Evolutionary conservation across 2,329 filamentous ascomycete species (phyloP).

Genomic region (Colletotrichum sp.): DNA sequence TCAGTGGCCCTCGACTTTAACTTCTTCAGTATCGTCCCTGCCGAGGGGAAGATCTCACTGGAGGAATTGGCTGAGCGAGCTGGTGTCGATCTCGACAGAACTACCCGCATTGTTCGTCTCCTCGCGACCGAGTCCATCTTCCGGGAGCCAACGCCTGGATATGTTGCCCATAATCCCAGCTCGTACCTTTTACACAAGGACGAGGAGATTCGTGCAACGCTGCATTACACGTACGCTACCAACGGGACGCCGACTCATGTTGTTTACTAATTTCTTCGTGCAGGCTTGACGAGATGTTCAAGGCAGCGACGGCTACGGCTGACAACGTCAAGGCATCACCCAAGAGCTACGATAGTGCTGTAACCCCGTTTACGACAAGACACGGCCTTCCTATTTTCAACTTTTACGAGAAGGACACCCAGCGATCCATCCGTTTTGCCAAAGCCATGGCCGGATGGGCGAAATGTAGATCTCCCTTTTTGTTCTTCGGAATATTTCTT

Average conservation of each 20-base stretch:
- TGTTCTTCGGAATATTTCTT: too few relatives aligned
- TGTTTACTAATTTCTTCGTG: not conserved
- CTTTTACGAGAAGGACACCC: conserved; percentile 20
- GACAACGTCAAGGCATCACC: not conserved
- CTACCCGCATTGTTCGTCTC: conserved; percentile 24
- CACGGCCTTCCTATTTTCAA: conserved; percentile 22
- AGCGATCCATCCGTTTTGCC: conserved; percentile 13
- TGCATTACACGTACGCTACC: not conserved
- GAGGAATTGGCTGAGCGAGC: conserved; percentile 23
- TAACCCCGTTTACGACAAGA: not conserved
- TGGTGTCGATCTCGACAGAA: conserved; percentile 25
- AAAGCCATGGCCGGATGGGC: conserved; percentile 21
- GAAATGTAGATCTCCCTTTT: not conserved
- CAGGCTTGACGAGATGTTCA: not conserved
- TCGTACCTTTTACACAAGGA: conserved; percentile 16
- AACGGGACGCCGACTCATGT: rapidly evolving
- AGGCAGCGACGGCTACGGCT: not conserved
- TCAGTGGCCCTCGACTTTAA: conserved; percentile 29
- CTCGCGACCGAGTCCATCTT: conserved; percentile 28
- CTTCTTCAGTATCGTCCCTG: conserved; percentile 28
- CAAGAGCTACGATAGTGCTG: not conserved
- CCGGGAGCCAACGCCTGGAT: conserved; percentile 20
- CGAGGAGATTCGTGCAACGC: conserved; percentile 20
- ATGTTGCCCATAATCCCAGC: conserved; percentile 22
- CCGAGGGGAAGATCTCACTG: conserved; percentile 20